Evolutionary conservation across 2,329 filamentous ascomycete species (phyloP).

Genomic region (Hypocrella siamensis): DNA sequence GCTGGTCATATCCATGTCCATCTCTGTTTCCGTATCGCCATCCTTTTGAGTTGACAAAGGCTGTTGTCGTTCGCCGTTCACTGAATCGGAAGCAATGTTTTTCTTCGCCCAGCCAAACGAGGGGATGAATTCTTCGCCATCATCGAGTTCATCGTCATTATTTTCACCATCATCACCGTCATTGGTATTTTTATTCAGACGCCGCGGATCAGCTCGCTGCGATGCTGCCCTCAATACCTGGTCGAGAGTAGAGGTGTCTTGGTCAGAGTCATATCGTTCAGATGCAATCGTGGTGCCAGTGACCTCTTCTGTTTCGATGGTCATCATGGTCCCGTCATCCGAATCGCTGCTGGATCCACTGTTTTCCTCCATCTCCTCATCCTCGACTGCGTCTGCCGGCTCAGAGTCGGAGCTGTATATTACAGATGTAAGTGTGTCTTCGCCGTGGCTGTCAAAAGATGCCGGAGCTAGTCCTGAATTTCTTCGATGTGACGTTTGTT

Average conservation of each 20-base stretch:
- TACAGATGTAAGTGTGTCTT: constrained; percentile 59
- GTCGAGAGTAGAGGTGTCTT: constrained; percentile 59
- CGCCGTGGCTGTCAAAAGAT: constrained; percentile 49
- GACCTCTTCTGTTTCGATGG: constrained; percentile 63
- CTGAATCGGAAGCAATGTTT: constrained; percentile 8
- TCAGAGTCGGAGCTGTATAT: constrained; percentile 58
- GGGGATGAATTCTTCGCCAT: constrained; percentile 54
- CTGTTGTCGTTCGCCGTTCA: constrained; percentile 9
- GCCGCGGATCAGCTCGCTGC: constrained; percentile 57
- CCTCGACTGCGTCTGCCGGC: constrained; percentile 35
- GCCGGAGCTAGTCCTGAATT: constrained; percentile 52
- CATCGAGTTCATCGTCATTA: constrained; percentile 43
- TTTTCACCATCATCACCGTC: no score
- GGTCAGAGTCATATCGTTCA: constrained; percentile 42
- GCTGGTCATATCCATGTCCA: constrained; percentile 37
- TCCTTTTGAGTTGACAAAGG: constrained; percentile 16
- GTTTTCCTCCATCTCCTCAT: constrained; percentile 38
- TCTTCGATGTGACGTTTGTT: constrained; percentile 46
- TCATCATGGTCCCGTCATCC: constrained; percentile 68
- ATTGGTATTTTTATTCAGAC: constrained; percentile 32
- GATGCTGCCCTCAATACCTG: constrained; percentile 64
- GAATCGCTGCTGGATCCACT: constrained; percentile 40
- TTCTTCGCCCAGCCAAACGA: constrained; percentile 64
- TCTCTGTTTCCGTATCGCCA: constrained; percentile 19
- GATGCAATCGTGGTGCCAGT: constrained; percentile 54